A percentile compares a stretch with the other conserved stretches of the same genome.
Conservation (phyloP, 345 rosid species). For the Acer yangbiense region DNA sequence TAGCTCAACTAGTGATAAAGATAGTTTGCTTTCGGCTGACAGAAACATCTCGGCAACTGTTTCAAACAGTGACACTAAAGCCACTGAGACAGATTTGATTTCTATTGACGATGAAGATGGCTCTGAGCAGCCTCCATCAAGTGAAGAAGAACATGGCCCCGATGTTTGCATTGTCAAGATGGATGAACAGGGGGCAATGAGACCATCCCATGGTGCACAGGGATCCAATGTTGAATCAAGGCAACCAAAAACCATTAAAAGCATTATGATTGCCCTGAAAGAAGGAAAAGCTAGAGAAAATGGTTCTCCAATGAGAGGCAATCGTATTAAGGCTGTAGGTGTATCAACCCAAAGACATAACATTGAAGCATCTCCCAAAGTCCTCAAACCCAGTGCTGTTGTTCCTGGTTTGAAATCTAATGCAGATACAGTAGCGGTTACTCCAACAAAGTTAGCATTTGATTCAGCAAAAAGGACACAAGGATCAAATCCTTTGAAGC, state of each 20-base stretch:
- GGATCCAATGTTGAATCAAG: slow-evolving; percentile 54
- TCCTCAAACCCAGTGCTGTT: slow-evolving; percentile 53
- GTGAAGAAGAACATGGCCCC: slow-evolving; percentile 45
- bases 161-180: slow-evolving; percentile 40
- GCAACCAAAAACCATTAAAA: slow-evolving; percentile 84
- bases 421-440: slow-evolving; percentile 38
- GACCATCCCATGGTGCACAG: slow-evolving; percentile 46
- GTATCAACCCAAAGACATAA: slow-evolving; percentile 50
- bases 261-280: slow-evolving; percentile 87
- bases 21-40: slow-evolving; percentile 66
- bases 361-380: slow-evolving; percentile 65
- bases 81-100: slow-evolving; percentile 51
- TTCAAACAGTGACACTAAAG: slow-evolving; percentile 49
- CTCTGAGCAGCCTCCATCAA: slow-evolving; percentile 44
- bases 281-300: slow-evolving; percentile 91
- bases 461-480: slow-evolving; percentile 54
- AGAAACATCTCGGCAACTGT: slow-evolving; percentile 36
- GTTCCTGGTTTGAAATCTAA: slow-evolving; percentile 56
- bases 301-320: slow-evolving; percentile 81
- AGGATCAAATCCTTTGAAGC: slow-evolving; percentile 64
- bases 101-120: slow-evolving; percentile 69
- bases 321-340: slow-evolving; percentile 49
- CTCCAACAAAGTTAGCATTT: slow-evolving; percentile 48
- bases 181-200: slow-evolving; percentile 49
- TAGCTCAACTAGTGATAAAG: slow-evolving; percentile 78